phyloP scores from a whole-genome alignment of 805 yeast species.

The Yarrowia deformans region DNA sequence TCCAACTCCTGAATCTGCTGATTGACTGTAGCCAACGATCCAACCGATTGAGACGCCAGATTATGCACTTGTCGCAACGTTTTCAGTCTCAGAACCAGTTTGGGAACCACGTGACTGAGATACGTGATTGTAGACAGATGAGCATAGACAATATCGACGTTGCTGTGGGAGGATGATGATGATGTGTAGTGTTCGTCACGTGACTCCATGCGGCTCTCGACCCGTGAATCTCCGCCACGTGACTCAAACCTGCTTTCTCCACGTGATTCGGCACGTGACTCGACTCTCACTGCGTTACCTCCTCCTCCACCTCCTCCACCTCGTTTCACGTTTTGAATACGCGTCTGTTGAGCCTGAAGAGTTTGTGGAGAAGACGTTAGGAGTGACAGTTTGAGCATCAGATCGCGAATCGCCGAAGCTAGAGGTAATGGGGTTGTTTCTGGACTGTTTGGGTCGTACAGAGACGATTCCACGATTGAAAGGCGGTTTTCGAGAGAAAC shows the following conservation, averaged over 20 bases:
- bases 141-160: slow-evolving; percentile 17
- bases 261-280: slow-evolving; percentile 38
- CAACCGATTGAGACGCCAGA: slow-evolving; percentile 16
- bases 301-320: neutral
- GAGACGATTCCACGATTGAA: neutral
- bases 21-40: neutral
- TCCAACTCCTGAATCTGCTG: slow-evolving; percentile 20
- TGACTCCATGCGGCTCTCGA: slow-evolving; percentile 24
- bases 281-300: neutral
- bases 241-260: slow-evolving; percentile 18
- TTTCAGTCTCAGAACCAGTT: neutral
- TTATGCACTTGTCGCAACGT: slow-evolving; percentile 19
- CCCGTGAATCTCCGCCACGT: neutral
- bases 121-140: slow-evolving; percentile 19
- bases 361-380: slow-evolving; percentile 27
- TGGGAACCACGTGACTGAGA: slow-evolving; percentile 27
- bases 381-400: slow-evolving; percentile 32
- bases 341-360: slow-evolving; percentile 12
- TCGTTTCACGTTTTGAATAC: slow-evolving; percentile 12
- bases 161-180: neutral
- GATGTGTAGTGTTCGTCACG: neutral
- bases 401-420: slow-evolving; percentile 1
- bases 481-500: neutral
- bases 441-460: slow-evolving; percentile 21
- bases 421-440: neutral